phyloP scores from a whole-genome alignment of 208 protist genomes.

The Acanthamoeba culbertsoni region DNA sequence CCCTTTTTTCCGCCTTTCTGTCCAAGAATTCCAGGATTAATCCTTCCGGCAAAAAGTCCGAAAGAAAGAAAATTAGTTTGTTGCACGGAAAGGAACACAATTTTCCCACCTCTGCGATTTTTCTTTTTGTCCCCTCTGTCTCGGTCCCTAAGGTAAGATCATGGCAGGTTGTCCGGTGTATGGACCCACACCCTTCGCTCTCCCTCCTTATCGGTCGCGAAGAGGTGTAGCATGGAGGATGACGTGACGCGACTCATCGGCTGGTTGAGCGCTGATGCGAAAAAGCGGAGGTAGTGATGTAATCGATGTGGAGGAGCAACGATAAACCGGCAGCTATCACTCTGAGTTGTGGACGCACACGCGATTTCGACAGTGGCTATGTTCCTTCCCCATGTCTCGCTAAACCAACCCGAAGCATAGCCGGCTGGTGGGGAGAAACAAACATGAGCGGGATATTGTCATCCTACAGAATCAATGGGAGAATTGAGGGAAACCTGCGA shows the following conservation, averaged over 20 bases:
- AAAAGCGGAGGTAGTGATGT: slow-evolving; percentile 11
- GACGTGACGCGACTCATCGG: background rate
- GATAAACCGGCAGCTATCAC: slow-evolving; percentile 29
- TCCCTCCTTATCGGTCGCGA: background rate
- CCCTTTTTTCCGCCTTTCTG: background rate
- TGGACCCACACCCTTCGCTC: background rate
- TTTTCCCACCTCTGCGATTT: too few species aligned
- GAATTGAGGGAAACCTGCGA: background rate
- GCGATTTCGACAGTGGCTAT: slow-evolving; percentile 36
- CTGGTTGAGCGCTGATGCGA: background rate
- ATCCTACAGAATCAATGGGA: background rate
- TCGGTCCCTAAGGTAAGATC: too few species aligned
- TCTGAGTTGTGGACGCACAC: background rate
- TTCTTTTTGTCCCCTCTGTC: too few species aligned
- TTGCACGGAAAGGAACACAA: too few species aligned
- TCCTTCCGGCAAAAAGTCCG: background rate
- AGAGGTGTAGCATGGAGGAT: slow-evolving; percentile 22
- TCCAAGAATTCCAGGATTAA: background rate
- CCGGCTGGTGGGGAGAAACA: too few species aligned
- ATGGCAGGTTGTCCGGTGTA: background rate
- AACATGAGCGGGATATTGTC: background rate
- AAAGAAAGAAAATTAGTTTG: background rate
- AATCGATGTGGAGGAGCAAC: slow-evolving; percentile 22
- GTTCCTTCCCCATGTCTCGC: background rate
- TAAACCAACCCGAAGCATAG: slow-evolving; percentile 36